Conservation (phyloP, 805 yeast genomes). For the Myxozyma sirexii region DNA sequence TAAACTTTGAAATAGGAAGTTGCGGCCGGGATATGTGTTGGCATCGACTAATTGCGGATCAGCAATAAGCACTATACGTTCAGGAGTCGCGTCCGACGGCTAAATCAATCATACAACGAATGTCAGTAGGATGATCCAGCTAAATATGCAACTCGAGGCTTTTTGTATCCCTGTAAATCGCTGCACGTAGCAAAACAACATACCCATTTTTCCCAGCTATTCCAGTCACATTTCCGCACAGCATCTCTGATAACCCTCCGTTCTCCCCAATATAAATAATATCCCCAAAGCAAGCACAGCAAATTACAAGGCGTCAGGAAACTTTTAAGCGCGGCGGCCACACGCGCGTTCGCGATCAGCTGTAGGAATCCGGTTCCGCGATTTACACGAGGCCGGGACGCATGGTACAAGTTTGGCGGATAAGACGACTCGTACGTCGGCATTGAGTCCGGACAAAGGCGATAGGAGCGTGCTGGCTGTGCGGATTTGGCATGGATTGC, state of each 20-base stretch:
- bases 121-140: too few species aligned
- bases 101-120: neutral
- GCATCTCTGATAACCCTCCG: constrained; percentile 52
- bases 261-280: constrained; percentile 57
- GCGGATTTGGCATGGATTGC: neutral
- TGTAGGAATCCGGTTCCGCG: neutral
- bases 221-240: constrained; percentile 61
- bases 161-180: neutral
- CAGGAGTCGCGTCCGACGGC: constrained; percentile 28
- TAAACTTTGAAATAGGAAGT: constrained; percentile 53
- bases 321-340: constrained; percentile 4
- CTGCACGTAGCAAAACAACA: neutral
- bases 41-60: constrained; percentile 95
- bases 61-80: constrained; percentile 56
- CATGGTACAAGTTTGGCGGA: constrained; percentile 30
- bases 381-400: constrained; percentile 14
- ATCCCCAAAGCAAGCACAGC: constrained; percentile 47
- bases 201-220: constrained; percentile 64
- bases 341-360: constrained; percentile 12
- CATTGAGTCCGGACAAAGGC: constrained; percentile 11
- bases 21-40: constrained; percentile 79
- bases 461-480: neutral
- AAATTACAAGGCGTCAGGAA: constrained; percentile 30
- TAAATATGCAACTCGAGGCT: neutral
- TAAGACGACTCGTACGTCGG: constrained; percentile 34